Base-by-base conservation (phyloP, 2,329 filamentous ascomycete species). In the Alternaria brassicicola region DNA sequence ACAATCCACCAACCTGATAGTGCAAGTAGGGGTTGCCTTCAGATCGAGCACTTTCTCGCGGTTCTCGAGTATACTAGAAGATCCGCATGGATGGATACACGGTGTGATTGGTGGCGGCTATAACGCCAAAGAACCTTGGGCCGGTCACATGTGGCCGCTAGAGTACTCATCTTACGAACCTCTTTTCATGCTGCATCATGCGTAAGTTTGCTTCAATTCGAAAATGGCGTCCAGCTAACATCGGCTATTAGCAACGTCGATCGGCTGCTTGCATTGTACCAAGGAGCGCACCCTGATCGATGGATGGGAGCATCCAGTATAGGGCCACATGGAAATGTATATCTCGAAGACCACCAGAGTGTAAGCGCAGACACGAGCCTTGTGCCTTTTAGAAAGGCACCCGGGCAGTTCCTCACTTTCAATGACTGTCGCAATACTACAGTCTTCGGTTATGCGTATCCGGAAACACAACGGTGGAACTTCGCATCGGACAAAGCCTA, bases 111-210 rank as follows among this genome's bases (percentile, higher is more conserved):
- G 69, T 3, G 68, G 68, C 2, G 67, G 67, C 12, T 71, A 61
- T 36, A 31, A 50, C 3, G 52, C 52, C 12, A 25, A 55, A 10
- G 55, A 56, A 3, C 41, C 50, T 5, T 30, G 35, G 10, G 25
- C 83, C 33, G 89, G 89, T 2, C 89, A 92, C 67, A 89, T 94
- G 87, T 86, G 87, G 46, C 89, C 88, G 66, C 84, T 92, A 13
- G 68, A 75, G 10, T 89, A 90, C 66, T 91, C 91, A 3, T 86
- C 89, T 0, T 95, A 92, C 69, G 92, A 96, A 66, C 91, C 92
- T 0, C 79, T 92, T 13, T 78, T 78, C 52, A 72, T 69, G 72
- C 63, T 78, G 2, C 73, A 76, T 52, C 76, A 78, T 68, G 68
- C 76, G 79, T 80, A 63, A 58, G 78, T 66, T 13, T n/a, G 7